These are phyloP conservation scores for Besnoitia besnoiti DNA, from an alignment of 169 alveolate species.

Conservation along the genomic window DNA sequence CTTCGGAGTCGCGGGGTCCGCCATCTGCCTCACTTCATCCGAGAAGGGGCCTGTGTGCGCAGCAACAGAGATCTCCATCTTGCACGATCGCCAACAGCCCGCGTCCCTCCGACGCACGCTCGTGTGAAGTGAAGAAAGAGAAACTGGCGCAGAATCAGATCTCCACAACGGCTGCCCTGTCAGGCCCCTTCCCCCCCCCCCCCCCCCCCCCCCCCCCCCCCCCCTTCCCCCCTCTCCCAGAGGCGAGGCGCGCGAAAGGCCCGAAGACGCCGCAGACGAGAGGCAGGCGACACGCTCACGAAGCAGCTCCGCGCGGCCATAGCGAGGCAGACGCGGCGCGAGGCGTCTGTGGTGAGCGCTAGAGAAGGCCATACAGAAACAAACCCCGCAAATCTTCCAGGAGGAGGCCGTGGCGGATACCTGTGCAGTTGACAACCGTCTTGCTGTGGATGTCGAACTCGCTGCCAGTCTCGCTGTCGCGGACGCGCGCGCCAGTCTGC, in stretches of 20 bases:
- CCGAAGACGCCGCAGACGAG: neutral
- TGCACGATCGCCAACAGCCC: too few species aligned
- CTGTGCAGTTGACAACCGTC: conserved; percentile 90
- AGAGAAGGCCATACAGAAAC: neutral
- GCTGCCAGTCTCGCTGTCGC: conserved; percentile 82
- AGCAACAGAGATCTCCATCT: too few species aligned
- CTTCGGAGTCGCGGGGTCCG: conserved; percentile 21
- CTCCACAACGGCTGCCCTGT: too few species aligned
- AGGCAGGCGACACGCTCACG: neutral
- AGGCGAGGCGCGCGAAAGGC: neutral
- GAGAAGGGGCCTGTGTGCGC: too few species aligned
- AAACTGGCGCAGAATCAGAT: too few species aligned
- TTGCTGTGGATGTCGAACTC: conserved; percentile 84
- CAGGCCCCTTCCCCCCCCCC: too few species aligned
- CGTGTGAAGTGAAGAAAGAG: too few species aligned
- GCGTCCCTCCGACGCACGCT: too few species aligned
- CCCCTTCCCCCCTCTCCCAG: too few species aligned
- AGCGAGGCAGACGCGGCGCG: neutral
- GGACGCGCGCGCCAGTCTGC: conserved; percentile 81
- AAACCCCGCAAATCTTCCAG: neutral
- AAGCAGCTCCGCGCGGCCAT: neutral
- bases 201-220: conserved; percentile 49
- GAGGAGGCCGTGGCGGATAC: conserved; percentile 48
- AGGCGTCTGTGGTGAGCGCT: neutral
- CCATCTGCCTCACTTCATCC: conserved; percentile 62